Conservation (phyloP, 192 early-diverging fungal species). For the Coemansia sp. region DNA sequence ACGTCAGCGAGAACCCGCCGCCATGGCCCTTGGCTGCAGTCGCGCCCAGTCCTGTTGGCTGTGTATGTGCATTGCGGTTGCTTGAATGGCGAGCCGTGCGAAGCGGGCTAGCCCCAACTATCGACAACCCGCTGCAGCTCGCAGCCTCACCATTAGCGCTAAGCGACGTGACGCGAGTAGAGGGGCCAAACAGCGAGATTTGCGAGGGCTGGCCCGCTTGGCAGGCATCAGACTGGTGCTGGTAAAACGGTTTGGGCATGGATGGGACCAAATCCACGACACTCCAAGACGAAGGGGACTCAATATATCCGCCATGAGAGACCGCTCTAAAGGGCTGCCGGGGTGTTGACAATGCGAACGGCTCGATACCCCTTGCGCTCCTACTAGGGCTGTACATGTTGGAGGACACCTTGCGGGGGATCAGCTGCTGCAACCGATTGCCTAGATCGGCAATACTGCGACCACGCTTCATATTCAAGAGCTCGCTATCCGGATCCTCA, state of each 20-base stretch:
- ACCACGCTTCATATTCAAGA: conserved; percentile 13
- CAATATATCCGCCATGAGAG: conserved; percentile 18
- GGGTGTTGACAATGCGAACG: background rate
- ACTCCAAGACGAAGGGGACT: conserved; percentile 15
- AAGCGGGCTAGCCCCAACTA: background rate
- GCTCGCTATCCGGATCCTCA: conserved; percentile 1
- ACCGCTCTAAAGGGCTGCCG: conserved; percentile 5
- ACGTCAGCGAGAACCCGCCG: conserved; percentile 33
- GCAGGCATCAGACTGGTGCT: background rate
- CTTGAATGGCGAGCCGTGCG: conserved; percentile 1
- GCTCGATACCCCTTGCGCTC: conserved; percentile 1
- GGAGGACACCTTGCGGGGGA: conserved; percentile 31
- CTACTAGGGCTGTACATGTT: background rate
- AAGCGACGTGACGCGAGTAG: conserved; percentile 13
- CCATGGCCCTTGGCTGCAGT: background rate
- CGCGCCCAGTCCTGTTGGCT: background rate
- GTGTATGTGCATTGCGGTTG: background rate
- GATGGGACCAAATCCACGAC: conserved; percentile 21
- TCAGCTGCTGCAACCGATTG: conserved; percentile 34
- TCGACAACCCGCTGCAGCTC: background rate
- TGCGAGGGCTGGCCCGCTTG: conserved; percentile 8
- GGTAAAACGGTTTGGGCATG: conserved; percentile 7
- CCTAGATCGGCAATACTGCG: conserved; percentile 39
- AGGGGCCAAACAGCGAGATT: conserved; percentile 14
- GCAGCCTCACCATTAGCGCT: background rate